Percentiles rank a stretch among this genome's conserved stretches.
phyloP scores from a whole-genome alignment of 176 grass and related monocot species.

The Hsuehochloa calcarea region DNA sequence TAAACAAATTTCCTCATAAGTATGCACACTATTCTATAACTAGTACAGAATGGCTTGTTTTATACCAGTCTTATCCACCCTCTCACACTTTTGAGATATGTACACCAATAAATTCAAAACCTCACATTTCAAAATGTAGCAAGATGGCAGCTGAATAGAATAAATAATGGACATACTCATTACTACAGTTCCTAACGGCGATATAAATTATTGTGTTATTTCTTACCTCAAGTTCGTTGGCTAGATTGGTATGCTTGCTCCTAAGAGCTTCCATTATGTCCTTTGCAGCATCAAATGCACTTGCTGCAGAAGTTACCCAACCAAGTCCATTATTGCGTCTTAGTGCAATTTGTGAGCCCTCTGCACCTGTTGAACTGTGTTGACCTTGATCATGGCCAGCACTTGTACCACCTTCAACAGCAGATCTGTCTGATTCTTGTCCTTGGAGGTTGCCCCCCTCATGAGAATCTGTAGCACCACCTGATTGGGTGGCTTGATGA shows the following conservation, averaged over 20 bases:
- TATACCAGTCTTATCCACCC: conserved; percentile 2
- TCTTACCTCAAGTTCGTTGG: conserved; percentile 59
- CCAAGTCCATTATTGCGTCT: conserved; percentile 69
- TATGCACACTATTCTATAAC: not conserved
- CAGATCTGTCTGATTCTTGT: conserved; percentile 73
- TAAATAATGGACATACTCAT: not conserved
- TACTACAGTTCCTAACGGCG: not conserved
- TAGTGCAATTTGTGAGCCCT: conserved; percentile 51
- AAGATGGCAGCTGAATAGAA: conserved; percentile 15
- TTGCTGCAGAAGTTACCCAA: conserved; percentile 75
- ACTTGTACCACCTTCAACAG: conserved; percentile 55
- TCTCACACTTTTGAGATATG: not conserved
- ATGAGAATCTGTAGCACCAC: conserved; percentile 59
- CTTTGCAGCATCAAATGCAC: conserved; percentile 98
- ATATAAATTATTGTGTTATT: conserved; percentile 4
- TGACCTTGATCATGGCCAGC: conserved; percentile 63
- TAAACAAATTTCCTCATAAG: not conserved
- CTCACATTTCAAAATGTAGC: not conserved
- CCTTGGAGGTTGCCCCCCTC: conserved; percentile 72
- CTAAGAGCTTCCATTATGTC: conserved; percentile 99
- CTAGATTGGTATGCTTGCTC: conserved; percentile 82
- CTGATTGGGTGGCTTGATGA: conserved; percentile 59
- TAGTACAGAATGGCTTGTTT: not conserved
- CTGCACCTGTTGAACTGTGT: conserved; percentile 58
- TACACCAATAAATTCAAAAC: not conserved